A percentile compares a stretch with the other conserved stretches of the same genome.
Evolutionary conservation across 768 basidiomycete genomes (phyloP).

Genomic region (Gyrodon lividus): DNA sequence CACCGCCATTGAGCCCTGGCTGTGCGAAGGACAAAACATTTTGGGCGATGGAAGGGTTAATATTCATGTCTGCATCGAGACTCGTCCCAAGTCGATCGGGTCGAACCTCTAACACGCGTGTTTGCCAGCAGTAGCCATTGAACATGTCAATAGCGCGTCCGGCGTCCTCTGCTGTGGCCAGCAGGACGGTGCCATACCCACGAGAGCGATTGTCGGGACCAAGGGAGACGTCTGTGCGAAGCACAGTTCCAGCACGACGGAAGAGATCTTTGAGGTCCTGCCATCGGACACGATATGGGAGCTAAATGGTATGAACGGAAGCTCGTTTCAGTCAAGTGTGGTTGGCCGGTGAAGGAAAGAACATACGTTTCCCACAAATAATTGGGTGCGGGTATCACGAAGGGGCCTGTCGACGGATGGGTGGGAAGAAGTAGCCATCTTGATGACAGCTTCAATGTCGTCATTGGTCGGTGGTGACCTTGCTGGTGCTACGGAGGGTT

Average conservation of each 20-base stretch:
- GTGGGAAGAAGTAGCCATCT: conserved; percentile 80
- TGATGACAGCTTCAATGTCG: conserved; percentile 91
- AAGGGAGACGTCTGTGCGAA: conserved; percentile 74
- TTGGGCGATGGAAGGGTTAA: conserved; percentile 8
- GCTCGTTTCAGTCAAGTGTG: neutral
- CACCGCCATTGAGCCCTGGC: conserved; percentile 15
- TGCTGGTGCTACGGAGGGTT: neutral
- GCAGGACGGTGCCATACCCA: conserved; percentile 92
- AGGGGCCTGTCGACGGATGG: conserved; percentile 50
- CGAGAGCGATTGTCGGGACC: conserved; percentile 89
- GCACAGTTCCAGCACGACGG: conserved; percentile 87
- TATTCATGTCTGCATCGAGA: conserved; percentile 23
- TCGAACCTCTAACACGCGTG: conserved; percentile 85
- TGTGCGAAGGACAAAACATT: conserved; percentile 21
- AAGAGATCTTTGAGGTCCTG: conserved; percentile 99
- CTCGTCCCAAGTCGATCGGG: conserved; percentile 66
- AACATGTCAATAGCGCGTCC: conserved; percentile 93
- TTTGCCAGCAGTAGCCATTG: conserved; percentile 97
- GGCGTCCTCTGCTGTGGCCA: conserved; percentile 93
- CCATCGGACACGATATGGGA: conserved; percentile 97
- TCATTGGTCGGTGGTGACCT: conserved; percentile 58
- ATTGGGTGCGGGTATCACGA: conserved; percentile 88
- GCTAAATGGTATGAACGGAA: conserved; percentile 42
- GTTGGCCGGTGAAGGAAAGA: conserved; percentile 1
- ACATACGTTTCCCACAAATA: conserved; percentile 94